phyloP scores from a whole-genome alignment of 192 early-diverging fungal species.

The Ambispora gerdemannii region DNA sequence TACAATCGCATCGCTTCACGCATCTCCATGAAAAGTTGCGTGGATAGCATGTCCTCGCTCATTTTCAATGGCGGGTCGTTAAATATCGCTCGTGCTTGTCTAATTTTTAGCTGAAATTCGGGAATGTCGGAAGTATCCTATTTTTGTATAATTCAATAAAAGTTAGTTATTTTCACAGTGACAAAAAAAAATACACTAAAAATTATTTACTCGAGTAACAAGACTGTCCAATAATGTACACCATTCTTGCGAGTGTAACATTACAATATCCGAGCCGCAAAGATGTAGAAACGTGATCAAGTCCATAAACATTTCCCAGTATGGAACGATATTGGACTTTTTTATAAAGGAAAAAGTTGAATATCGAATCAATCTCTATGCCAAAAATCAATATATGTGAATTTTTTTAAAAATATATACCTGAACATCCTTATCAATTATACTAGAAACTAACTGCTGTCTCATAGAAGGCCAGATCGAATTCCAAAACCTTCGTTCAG shows the following conservation, averaged over 20 bases:
- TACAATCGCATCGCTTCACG: constrained; percentile 40
- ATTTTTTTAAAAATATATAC: not conserved
- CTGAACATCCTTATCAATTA: constrained; percentile 18
- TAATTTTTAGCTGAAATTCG: constrained; percentile 22
- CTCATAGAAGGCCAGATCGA: constrained; percentile 32
- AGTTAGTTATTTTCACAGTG: not conserved
- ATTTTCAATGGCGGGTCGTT: constrained; percentile 38
- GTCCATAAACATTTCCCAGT: constrained; percentile 41
- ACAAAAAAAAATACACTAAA: not conserved
- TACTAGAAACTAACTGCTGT: constrained; percentile 9
- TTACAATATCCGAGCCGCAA: constrained; percentile 34
- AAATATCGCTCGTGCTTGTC: constrained; percentile 39
- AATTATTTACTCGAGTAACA: constrained; percentile 29
- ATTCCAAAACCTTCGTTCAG: constrained; percentile 35
- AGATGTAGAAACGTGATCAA: constrained; percentile 39
- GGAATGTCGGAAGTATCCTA: not conserved
- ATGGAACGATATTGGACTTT: constrained; percentile 21
- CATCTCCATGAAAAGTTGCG: constrained; percentile 41
- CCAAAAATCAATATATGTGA: not conserved
- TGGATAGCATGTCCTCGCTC: constrained; percentile 28
- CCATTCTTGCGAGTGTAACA: constrained; percentile 43
- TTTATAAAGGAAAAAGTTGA: not conserved
- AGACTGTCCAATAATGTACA: constrained; percentile 37
- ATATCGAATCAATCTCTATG: not conserved
- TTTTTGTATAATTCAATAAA: not conserved